These are phyloP conservation scores for Solanum chilense DNA, from an alignment of 257 asterid species.

Conservation along the genomic window DNA sequence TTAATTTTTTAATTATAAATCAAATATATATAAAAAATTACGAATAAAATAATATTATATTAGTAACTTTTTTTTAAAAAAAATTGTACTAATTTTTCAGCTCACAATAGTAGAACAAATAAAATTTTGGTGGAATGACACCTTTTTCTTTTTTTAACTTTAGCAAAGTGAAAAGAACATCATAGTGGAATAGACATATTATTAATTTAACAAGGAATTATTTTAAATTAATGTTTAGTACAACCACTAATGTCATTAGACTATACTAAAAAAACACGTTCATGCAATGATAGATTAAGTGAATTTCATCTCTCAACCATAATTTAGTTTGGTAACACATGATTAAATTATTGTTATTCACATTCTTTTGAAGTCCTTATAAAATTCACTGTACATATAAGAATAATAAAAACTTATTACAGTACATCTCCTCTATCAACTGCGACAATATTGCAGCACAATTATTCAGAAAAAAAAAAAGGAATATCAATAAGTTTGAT, in stretches of 20 bases:
- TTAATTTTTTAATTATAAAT: no score
- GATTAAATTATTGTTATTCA: not conserved
- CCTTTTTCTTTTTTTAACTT: not conserved
- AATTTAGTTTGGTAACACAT: not conserved
- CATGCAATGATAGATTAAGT: not conserved
- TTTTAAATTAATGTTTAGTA: not conserved
- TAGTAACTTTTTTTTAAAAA: no score
- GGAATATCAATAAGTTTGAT: not conserved
- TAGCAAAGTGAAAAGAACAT: not conserved
- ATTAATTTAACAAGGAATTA: not conserved
- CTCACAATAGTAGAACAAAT: not conserved
- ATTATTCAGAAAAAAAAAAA: not conserved
- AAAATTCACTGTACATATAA: not conserved
- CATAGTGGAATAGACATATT: not conserved
- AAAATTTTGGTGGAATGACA: not conserved
- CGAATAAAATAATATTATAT: rapidly evolving
- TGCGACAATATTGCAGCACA: not conserved
- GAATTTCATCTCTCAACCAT: not conserved
- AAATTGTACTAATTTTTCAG: not conserved
- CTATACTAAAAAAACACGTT: not conserved
- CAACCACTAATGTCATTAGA: not conserved
- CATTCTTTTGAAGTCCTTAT: not conserved
- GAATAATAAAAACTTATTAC: not conserved
- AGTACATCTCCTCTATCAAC: not conserved
- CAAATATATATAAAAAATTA: no score